Conservation (phyloP, 2,329 filamentous ascomycete species). For the Rutstroemia sp. region DNA sequence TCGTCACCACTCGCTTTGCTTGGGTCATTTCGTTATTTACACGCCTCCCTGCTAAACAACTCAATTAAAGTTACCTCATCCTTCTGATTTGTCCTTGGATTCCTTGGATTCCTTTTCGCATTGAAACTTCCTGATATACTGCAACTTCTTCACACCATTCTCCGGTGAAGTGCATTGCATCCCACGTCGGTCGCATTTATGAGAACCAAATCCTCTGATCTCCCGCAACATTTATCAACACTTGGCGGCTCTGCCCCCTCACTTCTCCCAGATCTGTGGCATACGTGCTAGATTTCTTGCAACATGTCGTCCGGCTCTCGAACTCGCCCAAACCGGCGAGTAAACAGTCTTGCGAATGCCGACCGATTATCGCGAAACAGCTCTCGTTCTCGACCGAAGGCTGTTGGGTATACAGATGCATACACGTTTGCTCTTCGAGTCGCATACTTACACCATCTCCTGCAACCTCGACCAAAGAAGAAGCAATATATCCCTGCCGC, state of each 20-base stretch:
- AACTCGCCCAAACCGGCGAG: conserved; percentile 24
- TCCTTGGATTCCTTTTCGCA: not conserved
- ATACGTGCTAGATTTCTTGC: not conserved
- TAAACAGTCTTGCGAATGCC: conserved; percentile 24
- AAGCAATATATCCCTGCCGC: conserved; percentile 65
- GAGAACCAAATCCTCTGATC: not conserved
- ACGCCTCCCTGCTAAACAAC: too few relatives aligned
- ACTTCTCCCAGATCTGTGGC: not conserved
- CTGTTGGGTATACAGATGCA: conserved; percentile 67
- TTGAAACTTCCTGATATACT: not conserved
- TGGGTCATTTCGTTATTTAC: not conserved
- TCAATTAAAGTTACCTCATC: too few relatives aligned
- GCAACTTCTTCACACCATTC: too few relatives aligned
- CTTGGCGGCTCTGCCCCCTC: not conserved
- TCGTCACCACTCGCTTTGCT: too few relatives aligned
- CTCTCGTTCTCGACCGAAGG: conserved; percentile 40
- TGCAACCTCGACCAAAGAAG: conserved; percentile 83
- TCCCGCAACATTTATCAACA: not conserved
- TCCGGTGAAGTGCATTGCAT: too few relatives aligned
- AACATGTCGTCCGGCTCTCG: conserved; percentile 25
- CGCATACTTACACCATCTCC: conserved; percentile 85
- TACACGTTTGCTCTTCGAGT: conserved; percentile 74
- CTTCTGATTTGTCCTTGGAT: not conserved
- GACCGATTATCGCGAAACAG: conserved; percentile 23
- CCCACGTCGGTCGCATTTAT: not conserved